Evolutionary conservation across 306 rosid species (phyloP), one percentile per base, ranked within the genome.

Genomic region (Sindora glabra): DNA sequence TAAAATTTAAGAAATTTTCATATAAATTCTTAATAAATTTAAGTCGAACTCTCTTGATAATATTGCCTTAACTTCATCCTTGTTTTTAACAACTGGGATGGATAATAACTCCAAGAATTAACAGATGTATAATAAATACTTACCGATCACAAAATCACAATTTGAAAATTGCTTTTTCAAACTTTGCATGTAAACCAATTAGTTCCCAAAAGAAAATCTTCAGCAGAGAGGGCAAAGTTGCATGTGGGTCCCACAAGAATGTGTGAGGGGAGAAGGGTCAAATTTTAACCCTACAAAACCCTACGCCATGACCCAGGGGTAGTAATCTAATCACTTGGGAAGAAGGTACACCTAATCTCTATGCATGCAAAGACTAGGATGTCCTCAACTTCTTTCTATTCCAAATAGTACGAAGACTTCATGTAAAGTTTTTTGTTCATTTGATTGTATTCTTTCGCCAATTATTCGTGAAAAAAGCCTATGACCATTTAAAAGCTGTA

Each of bases 401-500:
- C 64, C 56, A 46, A 26, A 48, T 44, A 64, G 75, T 69, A 65
- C 36, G 39, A 54, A 21, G 67, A 71, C 65, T 62, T 21, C 2
- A 55, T 19, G n/a, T 19, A 24, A 62, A 56, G 50, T 17, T 56
- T 52, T 41, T 38, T 9, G 62, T 46, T 42, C 50, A 33, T 47
- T 53, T 17, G 26, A 45, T 56, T 65, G 53, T 24, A 41, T 48
- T 23, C 51, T 6, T 60, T 41, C 52, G 38, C 48, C 65, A 68
- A 72, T 77, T 63, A 72, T 68, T 77, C 52, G 22, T 64, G 62
- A 23, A 58, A 73, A 77, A 77, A 69, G 6, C 47, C 18, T 62
- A 71, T 77, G 69, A 61, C 70, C 69, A 56, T n/a, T n/a, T 47
- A 67, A 72, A 67, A 71, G 81, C 42, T 71, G 77, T 52, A 44